Base-by-base conservation (phyloP, 2,329 filamentous ascomycete species). In the Blastomyces silverae region DNA sequence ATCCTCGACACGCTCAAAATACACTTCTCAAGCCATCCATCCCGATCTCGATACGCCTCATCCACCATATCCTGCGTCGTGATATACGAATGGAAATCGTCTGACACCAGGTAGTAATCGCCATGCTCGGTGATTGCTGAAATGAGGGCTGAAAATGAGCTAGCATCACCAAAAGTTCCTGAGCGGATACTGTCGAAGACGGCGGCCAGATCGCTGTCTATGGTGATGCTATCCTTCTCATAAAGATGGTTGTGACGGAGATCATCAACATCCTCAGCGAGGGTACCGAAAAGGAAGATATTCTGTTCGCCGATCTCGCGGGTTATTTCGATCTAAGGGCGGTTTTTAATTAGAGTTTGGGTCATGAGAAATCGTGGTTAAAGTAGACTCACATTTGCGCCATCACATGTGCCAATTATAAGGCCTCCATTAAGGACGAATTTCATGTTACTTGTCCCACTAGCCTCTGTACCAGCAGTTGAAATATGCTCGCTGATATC, bases 401-500 rank as follows among this genome's bases (percentile, higher is more conserved):
- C 94, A 73, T 99, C 94, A 75, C 93, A 97, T 25, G 94, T 99
- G 71, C 94, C 94, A 71, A 99, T 99, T 73, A 99, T 96, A 67
- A 99, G 82, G 68, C 94, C 94, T 69, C 94, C 94, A 73, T 97
- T 99, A 73, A 99, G 84, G 17, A 97, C 94, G 77, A 99, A 99
- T 79, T 99, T 99, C 94, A 99, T 99, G 85, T 99, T 99, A 73
- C 91, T 96, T 15, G 92, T 96, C 68, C 93, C 93, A 68, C 83
- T 86, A 34, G 85, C 87, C 71, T 99, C 94, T 0, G 94, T 99
- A 61, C 94, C 94, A 48, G 94, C 94, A 31, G 94, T 99, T 2
- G 94, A 97, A 73, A 99, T 99, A 77, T 99, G 94, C 81, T 99
- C 94, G 78, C 92, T 96, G 73, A 99, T 88, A 72, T 99, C 94